Percentiles rank a stretch among this genome's conserved stretches.
These are phyloP conservation scores for Rosa multiflora DNA, from an alignment of 306 rosid genomes.

Conservation along the genomic window DNA sequence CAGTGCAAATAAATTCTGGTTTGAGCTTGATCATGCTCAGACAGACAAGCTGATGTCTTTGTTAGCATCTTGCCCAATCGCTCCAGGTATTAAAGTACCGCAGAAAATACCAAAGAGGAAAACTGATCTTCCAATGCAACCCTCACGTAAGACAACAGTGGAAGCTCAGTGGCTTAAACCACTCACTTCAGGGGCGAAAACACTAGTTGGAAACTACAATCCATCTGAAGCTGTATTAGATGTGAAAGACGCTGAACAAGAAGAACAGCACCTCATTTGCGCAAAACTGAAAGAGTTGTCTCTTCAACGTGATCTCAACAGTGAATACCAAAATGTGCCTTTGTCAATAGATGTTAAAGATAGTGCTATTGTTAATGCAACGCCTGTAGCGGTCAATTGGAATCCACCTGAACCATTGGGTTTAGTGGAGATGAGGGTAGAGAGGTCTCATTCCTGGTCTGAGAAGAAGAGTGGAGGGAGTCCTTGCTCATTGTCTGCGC, in stretches of 20 bases:
- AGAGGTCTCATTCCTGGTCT: conserved; percentile 20
- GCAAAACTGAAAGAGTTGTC: conserved; percentile 57
- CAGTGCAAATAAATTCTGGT: conserved; percentile 53
- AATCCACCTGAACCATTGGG: conserved; percentile 12
- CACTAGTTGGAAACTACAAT: conserved; percentile 34
- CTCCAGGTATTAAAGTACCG: conserved; percentile 34
- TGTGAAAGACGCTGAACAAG: conserved; percentile 32
- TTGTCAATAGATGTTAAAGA: conserved; percentile 19
- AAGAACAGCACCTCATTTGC: conserved; percentile 38
- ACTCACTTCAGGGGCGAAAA: conserved; percentile 18
- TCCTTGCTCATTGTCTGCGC: conserved; percentile 24
- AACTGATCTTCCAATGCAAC: conserved; percentile 22
- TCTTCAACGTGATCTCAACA: conserved; percentile 20
- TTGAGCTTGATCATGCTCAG: conserved; percentile 80
- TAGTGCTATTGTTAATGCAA: background rate
- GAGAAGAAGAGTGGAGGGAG: conserved; percentile 35
- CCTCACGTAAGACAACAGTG: conserved; percentile 27
- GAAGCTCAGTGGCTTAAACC: conserved; percentile 32
- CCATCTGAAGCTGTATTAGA: conserved; percentile 32
- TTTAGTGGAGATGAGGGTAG: conserved; percentile 35
- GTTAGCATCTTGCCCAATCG: conserved; percentile 42
- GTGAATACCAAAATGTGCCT: conserved; percentile 30
- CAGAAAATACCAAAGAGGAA: conserved; percentile 31
- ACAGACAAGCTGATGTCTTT: conserved; percentile 48
- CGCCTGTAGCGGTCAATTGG: conserved; percentile 5